Evolutionary conservation across 2,329 filamentous ascomycete species (phyloP).

Genomic region (Aphanocladium album): DNA sequence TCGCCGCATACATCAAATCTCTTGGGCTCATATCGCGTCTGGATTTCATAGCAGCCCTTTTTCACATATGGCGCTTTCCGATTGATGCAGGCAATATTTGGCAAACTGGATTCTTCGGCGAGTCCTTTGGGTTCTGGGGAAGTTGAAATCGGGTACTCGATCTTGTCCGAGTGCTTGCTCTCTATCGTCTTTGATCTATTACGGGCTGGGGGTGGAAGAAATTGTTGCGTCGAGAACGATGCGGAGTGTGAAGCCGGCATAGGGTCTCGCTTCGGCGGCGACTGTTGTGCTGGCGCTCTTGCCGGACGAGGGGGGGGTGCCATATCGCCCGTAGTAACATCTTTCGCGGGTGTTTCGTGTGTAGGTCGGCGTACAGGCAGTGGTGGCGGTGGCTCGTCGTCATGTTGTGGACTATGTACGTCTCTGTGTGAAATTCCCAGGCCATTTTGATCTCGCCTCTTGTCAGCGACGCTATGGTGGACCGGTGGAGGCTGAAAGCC

Average conservation of each 20-base stretch:
- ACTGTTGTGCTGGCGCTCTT: conserved; percentile 22
- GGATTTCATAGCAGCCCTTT: conserved; percentile 68
- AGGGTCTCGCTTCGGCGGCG: background rate
- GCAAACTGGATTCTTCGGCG: conserved; percentile 61
- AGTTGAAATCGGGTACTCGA: conserved; percentile 15
- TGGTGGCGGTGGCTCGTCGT: conserved; percentile 41
- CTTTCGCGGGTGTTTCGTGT: conserved; percentile 16
- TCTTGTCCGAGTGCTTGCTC: conserved; percentile 26
- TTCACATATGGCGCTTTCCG: conserved; percentile 73
- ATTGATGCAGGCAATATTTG: conserved; percentile 80
- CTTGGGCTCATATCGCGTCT: conserved; percentile 80
- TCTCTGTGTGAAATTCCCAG: conserved; percentile 34
- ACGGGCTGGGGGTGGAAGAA: conserved; percentile 26
- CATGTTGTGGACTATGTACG: conserved; percentile 34
- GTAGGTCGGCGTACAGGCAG: conserved; percentile 45
- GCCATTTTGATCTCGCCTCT: conserved; percentile 40
- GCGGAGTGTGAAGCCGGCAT: conserved; percentile 12
- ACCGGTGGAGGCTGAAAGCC: conserved; percentile 48
- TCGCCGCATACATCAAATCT: conserved; percentile 85
- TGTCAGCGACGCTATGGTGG: conserved; percentile 42
- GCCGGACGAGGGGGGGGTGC: conserved; percentile 34
- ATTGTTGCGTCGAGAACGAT: conserved; percentile 21
- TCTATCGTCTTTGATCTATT: conserved; percentile 35
- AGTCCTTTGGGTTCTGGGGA: conserved; percentile 37
- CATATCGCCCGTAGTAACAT: background rate